Percentiles rank a stretch among this genome's conserved stretches.
These are phyloP conservation scores for Phytophthora colocasiae DNA, from an alignment of 352 stramenopile genomes.

Conservation along the genomic window DNA sequence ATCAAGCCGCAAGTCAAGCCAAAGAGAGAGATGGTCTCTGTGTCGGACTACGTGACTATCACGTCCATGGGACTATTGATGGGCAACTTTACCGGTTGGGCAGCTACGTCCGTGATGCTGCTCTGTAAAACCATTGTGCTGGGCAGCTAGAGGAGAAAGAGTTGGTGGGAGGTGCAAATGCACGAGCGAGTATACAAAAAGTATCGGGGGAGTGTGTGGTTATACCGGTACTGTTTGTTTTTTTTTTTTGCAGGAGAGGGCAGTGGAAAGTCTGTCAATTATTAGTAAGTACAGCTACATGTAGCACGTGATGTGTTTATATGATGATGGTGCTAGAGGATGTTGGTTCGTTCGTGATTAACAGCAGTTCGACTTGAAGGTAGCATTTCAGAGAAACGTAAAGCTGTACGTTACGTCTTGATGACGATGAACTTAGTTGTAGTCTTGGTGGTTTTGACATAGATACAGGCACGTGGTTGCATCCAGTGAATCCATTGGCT, in stretches of 20 bases:
- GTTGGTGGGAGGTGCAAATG: conserved; percentile 16
- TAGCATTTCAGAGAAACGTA: too few species aligned
- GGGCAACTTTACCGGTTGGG: conserved; percentile 71
- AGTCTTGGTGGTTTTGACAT: too few species aligned
- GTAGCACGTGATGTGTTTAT: too few species aligned
- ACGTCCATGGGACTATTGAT: conserved; percentile 63
- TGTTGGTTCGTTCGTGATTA: too few species aligned
- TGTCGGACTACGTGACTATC: conserved; percentile 78
- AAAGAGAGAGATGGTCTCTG: conserved; percentile 60
- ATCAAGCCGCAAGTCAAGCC: conserved; percentile 21
- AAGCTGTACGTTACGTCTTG: too few species aligned
- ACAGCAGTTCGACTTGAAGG: too few species aligned
- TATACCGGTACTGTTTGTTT: background rate
- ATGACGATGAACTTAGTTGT: too few species aligned
- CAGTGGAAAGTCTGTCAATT: background rate
- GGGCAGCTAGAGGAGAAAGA: conserved; percentile 27
- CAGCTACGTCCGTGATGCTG: conserved; percentile 56
- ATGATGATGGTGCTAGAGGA: too few species aligned
- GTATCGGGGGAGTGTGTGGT: background rate
- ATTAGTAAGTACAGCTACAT: too few species aligned
- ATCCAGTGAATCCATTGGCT: too few species aligned
- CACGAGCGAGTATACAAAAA: conserved; percentile 22
- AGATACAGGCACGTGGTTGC: too few species aligned
- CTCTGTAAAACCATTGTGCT: conserved; percentile 65
- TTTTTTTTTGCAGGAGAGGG: conserved; percentile 16